These are phyloP conservation scores for Canna indica DNA, from an alignment of 176 grass and related monocot species.

Conservation along the genomic window DNA sequence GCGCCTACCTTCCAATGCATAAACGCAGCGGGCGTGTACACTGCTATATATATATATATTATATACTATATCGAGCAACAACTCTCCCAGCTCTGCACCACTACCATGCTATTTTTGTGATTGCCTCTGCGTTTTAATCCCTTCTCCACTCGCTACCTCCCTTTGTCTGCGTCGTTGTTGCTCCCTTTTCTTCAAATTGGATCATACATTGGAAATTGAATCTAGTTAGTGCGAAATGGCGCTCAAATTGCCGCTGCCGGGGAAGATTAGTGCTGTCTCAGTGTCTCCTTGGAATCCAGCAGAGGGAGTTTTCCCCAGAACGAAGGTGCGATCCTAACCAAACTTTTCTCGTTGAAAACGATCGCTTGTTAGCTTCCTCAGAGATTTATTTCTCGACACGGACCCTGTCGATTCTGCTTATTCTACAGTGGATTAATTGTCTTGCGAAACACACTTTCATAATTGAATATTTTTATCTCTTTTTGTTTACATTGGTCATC, in stretches of 20 bases:
- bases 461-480: too few relatives aligned
- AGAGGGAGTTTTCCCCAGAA: conserved; percentile 30
- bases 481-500: too few relatives aligned
- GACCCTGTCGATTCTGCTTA: neutral
- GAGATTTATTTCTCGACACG: neutral
- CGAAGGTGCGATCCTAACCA: conserved; percentile 38
- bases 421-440: neutral
- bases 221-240: conserved; percentile 38
- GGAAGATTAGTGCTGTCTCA: conserved; percentile 36
- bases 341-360: conserved; percentile 15
- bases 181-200: neutral
- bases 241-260: conserved; percentile 44
- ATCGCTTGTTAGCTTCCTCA: neutral
- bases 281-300: conserved; percentile 55
- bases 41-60: too few relatives aligned
- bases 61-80: too few relatives aligned
- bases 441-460: too few relatives aligned
- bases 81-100: too few relatives aligned
- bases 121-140: neutral
- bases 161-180: neutral
- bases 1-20: too few relatives aligned
- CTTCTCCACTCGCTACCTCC: neutral
- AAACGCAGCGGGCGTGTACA: too few relatives aligned
- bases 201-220: neutral
- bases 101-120: neutral